Evolutionary conservation across 225 moss, liverwort and hornwort species (phyloP).

Genomic region (Bryum argenteum): DNA sequence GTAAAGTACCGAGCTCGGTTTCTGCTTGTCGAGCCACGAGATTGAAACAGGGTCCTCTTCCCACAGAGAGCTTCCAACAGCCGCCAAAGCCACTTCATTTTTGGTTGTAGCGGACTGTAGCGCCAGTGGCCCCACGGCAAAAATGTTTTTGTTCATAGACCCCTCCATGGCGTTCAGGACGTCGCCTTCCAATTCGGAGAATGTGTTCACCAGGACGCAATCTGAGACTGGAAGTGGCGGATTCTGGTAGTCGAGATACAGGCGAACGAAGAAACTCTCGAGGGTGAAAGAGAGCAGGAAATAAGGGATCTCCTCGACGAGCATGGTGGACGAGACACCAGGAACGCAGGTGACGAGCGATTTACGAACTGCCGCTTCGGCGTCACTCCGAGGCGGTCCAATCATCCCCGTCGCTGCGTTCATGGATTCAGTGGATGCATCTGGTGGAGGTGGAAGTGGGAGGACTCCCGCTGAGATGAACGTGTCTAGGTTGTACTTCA

Average conservation of each 20-base stretch:
- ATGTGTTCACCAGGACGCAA: constrained; percentile 24
- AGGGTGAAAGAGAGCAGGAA: constrained; percentile 17
- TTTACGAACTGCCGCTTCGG: constrained; percentile 17
- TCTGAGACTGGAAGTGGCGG: background rate
- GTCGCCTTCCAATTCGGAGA: constrained; percentile 24
- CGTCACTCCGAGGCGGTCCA: constrained; percentile 18
- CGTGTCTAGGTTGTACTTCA: background rate
- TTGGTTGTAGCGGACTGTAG: background rate
- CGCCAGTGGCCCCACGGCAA: constrained; percentile 23
- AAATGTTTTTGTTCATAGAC: background rate
- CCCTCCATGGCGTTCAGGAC: constrained; percentile 7
- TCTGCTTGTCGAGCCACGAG: constrained; percentile 22
- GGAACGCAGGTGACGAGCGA: constrained; percentile 16
- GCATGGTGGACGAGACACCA: constrained; percentile 22
- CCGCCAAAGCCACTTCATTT: background rate
- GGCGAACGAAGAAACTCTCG: background rate
- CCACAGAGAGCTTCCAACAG: constrained; percentile 4
- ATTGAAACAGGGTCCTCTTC: constrained; percentile 6
- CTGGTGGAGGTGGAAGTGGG: constrained; percentile 23
- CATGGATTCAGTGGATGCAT: background rate
- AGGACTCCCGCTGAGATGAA: constrained; percentile 1
- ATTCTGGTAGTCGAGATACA: background rate
- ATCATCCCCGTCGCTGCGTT: background rate
- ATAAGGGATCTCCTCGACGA: constrained; percentile 29
- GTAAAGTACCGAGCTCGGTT: background rate